Conservation (phyloP, 202 grass and related monocot genomes). For the Elaeis oleifera region DNA sequence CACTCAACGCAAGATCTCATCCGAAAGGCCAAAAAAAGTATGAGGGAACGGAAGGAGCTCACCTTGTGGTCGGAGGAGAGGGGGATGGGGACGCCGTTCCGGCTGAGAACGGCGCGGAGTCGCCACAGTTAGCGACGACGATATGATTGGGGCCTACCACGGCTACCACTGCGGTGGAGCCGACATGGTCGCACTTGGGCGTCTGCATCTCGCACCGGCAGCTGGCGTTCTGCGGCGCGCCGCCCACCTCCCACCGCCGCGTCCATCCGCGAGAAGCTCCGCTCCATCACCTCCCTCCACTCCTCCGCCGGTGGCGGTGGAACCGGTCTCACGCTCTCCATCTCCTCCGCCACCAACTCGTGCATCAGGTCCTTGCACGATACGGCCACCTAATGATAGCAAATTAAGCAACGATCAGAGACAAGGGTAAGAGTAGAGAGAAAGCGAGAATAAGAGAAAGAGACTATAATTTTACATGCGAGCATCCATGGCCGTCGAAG, state of each 20-base stretch:
- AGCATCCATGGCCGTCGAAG: slow-evolving; percentile 92
- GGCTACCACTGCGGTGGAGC: slow-evolving; percentile 76
- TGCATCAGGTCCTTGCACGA: slow-evolving; percentile 73
- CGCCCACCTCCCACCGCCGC: slow-evolving; percentile 27
- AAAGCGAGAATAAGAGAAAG: not conserved
- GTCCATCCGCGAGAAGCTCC: slow-evolving; percentile 73
- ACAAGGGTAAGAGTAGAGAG: not conserved
- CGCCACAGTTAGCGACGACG: slow-evolving; percentile 66
- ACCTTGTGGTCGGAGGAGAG: slow-evolving; percentile 85
- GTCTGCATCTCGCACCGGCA: slow-evolving; percentile 71
- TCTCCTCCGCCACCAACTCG: slow-evolving; percentile 57
- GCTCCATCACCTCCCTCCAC: slow-evolving; percentile 54
- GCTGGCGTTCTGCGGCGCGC: not conserved
- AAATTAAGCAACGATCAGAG: slow-evolving; percentile 2
- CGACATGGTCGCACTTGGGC: slow-evolving; percentile 75
- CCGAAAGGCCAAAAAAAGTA: not conserved
- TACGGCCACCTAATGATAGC: slow-evolving; percentile 48
- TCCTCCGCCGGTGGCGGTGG: not conserved
- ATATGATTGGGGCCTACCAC: slow-evolving; percentile 44
- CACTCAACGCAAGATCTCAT: too few relatives aligned
- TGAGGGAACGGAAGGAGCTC: not conserved
- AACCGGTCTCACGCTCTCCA: slow-evolving; percentile 1
- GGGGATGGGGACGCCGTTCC: slow-evolving; percentile 42
- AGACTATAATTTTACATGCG: slow-evolving; percentile 39
- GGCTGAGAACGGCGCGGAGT: slow-evolving; percentile 74